phyloP scores from a whole-genome alignment of 2,329 filamentous ascomycete genomes.

The Xenoacremonium recifei region DNA sequence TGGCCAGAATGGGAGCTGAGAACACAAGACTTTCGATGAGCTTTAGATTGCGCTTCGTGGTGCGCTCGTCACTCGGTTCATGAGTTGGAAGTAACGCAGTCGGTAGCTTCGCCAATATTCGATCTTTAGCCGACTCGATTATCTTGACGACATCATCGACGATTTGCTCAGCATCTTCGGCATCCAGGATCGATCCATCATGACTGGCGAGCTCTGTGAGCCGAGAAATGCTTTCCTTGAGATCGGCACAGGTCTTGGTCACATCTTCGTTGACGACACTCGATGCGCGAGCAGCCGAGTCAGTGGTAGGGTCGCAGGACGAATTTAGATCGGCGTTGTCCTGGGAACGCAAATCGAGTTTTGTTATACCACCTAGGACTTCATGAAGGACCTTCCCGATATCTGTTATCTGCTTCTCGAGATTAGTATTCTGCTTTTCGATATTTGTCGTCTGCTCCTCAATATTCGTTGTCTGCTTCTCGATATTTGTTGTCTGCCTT shows the following conservation, averaged over 20 bases:
- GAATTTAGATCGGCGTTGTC: not conserved
- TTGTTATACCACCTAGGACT: conserved; percentile 7
- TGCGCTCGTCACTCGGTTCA: not conserved
- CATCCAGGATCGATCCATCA: conserved; percentile 7
- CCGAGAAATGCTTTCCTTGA: conserved; percentile 11
- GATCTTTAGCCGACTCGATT: conserved; percentile 6
- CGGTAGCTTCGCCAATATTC: not conserved
- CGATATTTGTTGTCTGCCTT: too few species aligned
- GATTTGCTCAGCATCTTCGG: conserved; percentile 15
- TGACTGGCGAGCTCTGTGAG: conserved; percentile 5
- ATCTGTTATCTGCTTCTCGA: conserved; percentile 2
- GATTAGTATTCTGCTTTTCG: too few species aligned
- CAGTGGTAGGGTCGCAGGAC: not conserved
- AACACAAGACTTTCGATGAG: not conserved
- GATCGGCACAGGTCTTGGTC: conserved; percentile 9
- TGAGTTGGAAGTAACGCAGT: not conserved
- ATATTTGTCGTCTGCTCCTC: too few species aligned
- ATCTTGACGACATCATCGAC: conserved; percentile 12
- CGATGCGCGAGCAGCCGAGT: not conserved
- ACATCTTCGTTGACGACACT: not conserved
- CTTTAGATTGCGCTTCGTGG: not conserved
- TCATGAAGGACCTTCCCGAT: conserved; percentile 9
- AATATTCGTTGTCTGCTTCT: too few species aligned
- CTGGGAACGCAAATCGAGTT: conserved; percentile 3
- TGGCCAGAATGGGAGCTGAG: not conserved